Evolutionary conservation across 148 eudicot genomes (phyloP).

Genomic region (Amaranthus palmeri): DNA sequence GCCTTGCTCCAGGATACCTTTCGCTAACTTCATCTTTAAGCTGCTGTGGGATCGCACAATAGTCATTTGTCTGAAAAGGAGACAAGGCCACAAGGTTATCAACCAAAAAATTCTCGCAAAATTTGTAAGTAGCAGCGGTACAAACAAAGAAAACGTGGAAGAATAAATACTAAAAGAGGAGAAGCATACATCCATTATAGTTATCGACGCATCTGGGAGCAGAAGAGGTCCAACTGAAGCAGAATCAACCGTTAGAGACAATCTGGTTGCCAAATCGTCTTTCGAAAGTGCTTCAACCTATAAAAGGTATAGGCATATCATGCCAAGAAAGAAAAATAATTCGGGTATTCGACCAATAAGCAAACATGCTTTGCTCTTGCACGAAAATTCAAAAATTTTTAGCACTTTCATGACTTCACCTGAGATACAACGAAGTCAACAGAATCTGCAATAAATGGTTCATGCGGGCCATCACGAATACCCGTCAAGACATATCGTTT

Average conservation of each 20-base stretch:
- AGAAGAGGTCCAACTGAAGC: conserved; percentile 71
- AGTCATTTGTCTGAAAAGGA: conserved; percentile 70
- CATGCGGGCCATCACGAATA: conserved; percentile 90
- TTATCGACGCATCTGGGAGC: conserved; percentile 64
- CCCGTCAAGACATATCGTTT: conserved; percentile 85
- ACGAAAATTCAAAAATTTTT: not conserved
- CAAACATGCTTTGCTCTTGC: not conserved
- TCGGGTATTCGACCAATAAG: not conserved
- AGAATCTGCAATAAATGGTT: conserved; percentile 97
- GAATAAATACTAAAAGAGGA: not conserved
- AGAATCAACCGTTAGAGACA: conserved; percentile 65
- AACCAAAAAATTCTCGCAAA: not conserved
- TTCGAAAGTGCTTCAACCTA: conserved; percentile 77
- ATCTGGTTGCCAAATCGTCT: conserved; percentile 82
- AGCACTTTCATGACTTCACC: conserved; percentile 36
- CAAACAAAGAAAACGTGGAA: conserved; percentile 7
- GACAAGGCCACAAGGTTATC: conserved; percentile 2
- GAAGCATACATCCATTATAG: conserved; percentile 78
- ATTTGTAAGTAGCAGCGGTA: not conserved
- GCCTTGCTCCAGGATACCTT: conserved; percentile 86
- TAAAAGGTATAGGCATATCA: conserved; percentile 19
- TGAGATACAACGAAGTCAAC: conserved; percentile 98
- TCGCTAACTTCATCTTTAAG: conserved; percentile 87
- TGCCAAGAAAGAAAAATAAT: not conserved
- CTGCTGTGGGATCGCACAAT: conserved; percentile 72